Evolutionary conservation across 1,284 basidiomycete species (phyloP).

Genomic region (Rhodotorula sp.): DNA sequence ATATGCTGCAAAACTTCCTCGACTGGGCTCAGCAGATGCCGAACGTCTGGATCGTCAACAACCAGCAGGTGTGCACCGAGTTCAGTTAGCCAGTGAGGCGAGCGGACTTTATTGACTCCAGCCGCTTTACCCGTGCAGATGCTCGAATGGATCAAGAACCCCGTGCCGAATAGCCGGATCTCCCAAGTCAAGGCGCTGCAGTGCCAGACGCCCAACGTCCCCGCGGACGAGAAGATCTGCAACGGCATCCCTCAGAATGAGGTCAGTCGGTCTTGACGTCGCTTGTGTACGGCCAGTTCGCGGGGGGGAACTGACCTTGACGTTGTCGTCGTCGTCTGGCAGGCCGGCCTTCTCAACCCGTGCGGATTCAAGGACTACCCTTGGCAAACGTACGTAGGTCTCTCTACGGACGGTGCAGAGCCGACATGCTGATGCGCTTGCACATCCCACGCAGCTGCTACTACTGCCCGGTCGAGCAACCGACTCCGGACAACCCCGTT

Average conservation of each 20-base stretch:
- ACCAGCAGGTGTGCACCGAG: constrained; percentile 22
- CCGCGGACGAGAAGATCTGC: constrained; percentile 59
- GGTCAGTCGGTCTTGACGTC: constrained; percentile 43
- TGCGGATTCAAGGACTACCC: constrained; percentile 70
- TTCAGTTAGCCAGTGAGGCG: too few relatives aligned
- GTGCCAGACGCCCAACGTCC: constrained; percentile 62
- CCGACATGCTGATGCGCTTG: neutral
- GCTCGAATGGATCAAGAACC: constrained; percentile 70
- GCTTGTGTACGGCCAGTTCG: too few relatives aligned
- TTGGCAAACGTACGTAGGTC: constrained; percentile 59
- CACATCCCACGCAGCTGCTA: constrained; percentile 56
- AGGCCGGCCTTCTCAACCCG: constrained; percentile 56
- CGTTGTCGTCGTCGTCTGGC: neutral
- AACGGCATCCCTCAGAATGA: constrained; percentile 69
- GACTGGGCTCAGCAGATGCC: constrained; percentile 75
- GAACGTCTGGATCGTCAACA: constrained; percentile 54
- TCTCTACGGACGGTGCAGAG: too few relatives aligned
- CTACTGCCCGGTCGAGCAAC: constrained; percentile 63
- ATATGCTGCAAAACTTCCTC: constrained; percentile 50
- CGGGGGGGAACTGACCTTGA: neutral
- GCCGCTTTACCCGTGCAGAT: constrained; percentile 54
- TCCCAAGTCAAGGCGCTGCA: constrained; percentile 56
- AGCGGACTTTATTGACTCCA: too few relatives aligned
- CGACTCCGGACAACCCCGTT: constrained; percentile 61
- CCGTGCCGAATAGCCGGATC: constrained; percentile 60